These are phyloP conservation scores for Aspergillus oerlinghausenensis DNA, from an alignment of 2,329 filamentous ascomycete species.

Conservation along the genomic window DNA sequence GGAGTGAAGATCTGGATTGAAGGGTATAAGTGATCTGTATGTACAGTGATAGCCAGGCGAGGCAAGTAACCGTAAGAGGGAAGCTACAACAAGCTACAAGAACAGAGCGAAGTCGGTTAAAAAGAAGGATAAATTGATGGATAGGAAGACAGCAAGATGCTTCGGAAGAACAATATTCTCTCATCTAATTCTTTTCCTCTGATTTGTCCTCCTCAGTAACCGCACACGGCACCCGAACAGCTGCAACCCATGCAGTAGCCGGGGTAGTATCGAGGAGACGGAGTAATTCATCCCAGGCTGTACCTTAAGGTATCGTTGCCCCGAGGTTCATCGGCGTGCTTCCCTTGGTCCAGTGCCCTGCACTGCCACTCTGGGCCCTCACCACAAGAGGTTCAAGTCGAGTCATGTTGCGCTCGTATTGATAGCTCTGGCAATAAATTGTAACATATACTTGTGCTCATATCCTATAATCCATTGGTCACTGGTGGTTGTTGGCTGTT, in stretches of 20 bases:
- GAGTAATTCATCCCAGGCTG: slow-evolving; percentile 14
- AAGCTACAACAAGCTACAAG: not conserved
- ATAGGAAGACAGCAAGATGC: not conserved
- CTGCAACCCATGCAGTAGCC: not conserved
- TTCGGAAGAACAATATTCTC: not conserved
- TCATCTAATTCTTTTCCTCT: not conserved
- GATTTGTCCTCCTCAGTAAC: slow-evolving; percentile 6
- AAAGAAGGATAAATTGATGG: slow-evolving; percentile 1
- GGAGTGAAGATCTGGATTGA: not conserved
- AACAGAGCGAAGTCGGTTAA: not conserved
- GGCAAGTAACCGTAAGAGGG: not conserved
- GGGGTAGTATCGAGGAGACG: slow-evolving; percentile 9
- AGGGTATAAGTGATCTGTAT: not conserved
- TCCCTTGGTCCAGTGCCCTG: slow-evolving; percentile 4
- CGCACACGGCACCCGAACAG: slow-evolving; percentile 14
- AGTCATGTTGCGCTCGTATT: slow-evolving; percentile 1
- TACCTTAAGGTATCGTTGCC: slow-evolving; percentile 12
- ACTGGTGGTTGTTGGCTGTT: not conserved
- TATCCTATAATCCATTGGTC: not conserved
- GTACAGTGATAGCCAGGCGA: not conserved
- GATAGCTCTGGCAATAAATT: not conserved
- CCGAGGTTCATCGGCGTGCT: slow-evolving; percentile 17
- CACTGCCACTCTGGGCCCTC: not conserved
- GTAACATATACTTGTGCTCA: not conserved
- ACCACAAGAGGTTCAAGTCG: not conserved